Conservation (phyloP, 73 alveolate species). For the Paramecium caudatum region DNA sequence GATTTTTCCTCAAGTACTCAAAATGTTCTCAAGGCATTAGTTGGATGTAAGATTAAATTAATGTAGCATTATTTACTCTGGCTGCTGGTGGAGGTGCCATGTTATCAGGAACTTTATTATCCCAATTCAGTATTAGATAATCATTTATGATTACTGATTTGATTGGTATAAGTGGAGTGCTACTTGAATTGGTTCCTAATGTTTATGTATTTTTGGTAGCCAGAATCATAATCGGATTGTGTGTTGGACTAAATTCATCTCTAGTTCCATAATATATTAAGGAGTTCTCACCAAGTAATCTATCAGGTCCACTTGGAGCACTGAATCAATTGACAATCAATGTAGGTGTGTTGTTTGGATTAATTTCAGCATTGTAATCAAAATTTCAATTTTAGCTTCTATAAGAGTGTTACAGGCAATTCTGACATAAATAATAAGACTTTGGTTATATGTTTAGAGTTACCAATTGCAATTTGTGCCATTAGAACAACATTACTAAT, state of each 20-base stretch:
- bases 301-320: slow-evolving; percentile 66
- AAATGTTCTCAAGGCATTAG: not conserved
- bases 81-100: slow-evolving; percentile 70
- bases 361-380: slow-evolving; percentile 11
- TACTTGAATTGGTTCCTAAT: slow-evolving; percentile 5
- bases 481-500: slow-evolving; percentile 41
- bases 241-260: slow-evolving; percentile 66
- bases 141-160: slow-evolving; percentile 70
- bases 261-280: slow-evolving; percentile 72
- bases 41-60: not conserved
- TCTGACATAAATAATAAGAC: not conserved
- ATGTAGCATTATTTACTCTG: slow-evolving; percentile 42
- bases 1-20: not conserved
- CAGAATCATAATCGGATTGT: slow-evolving; percentile 53
- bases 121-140: slow-evolving; percentile 15
- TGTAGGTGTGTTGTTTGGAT: slow-evolving; percentile 58
- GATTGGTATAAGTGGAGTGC: slow-evolving; percentile 39
- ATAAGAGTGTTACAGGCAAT: not conserved
- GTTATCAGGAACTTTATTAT: slow-evolving; percentile 39
- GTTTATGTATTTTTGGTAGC: slow-evolving; percentile 35
- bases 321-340: slow-evolving; percentile 39
- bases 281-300: slow-evolving; percentile 64
- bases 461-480: slow-evolving; percentile 45
- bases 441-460: not conserved
- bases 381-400: slow-evolving; percentile 36